Evolutionary conservation across 768 basidiomycete genomes (phyloP), one percentile per base, ranked within the genome.

Genomic region (Lentinula guzmanii): DNA sequence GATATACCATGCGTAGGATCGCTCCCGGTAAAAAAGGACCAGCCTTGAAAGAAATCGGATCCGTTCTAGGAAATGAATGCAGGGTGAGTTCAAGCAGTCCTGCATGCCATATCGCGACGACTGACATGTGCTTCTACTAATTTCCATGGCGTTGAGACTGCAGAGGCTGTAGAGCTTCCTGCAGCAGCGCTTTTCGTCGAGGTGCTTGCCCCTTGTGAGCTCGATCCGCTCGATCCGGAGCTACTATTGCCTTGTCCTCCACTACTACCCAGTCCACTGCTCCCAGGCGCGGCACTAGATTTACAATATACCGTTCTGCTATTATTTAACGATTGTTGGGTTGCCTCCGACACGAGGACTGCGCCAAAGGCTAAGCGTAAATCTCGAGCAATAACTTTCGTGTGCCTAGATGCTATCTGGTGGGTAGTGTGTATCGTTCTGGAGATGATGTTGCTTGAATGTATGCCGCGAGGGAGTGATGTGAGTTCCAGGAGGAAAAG

Each of bases 41-140:
- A 95, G 52, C 86, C 88, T 68, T 90, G 76, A 63, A 95, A 96
- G 77, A 97, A 97, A 45, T 77, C 79, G 52, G 74, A 76, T 18
- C 92, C 93, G 53, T 79, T 72, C 86, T 86, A 69, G 50, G 48
- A 51, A 48, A 39, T 61, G 42, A 55, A 65, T 28, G 58, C 55
- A 43, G 31, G 43, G 61, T 58, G 68, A 65, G 21, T 5, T 28
- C 16, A 6, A 39, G 37, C 13, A 5, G 34, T 24, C 28, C 28
- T 28, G 3, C 18, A 16, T 39, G n/a, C 10, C 34, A 18, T 33
- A 45, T 28, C 16, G 18, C 33, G 28, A 50, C 43, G 24, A 79
- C 82, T 63, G 68, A 85, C 86, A 71, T 88, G 86, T 15, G 76
- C 76, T 65, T 86, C 80, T 16, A 76, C 73, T 52, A 89, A 74